Conservation (phyloP, 2,329 filamentous ascomycete genomes). For the Didymella glomerata region DNA sequence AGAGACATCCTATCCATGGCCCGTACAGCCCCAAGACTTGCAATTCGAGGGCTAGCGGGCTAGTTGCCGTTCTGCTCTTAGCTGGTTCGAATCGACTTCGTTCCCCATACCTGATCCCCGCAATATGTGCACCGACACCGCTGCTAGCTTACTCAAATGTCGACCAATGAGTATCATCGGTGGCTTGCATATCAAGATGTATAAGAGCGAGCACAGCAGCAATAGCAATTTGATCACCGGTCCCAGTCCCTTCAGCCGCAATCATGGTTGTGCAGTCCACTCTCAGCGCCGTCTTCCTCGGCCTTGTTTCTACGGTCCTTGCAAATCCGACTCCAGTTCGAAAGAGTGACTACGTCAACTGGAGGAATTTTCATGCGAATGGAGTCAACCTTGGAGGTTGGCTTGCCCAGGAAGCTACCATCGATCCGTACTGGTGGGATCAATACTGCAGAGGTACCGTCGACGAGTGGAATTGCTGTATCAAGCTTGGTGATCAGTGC, state of each 20-base stretch:
- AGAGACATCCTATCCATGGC: not conserved
- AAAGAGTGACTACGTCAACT: constrained; percentile 24
- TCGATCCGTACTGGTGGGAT: constrained; percentile 42
- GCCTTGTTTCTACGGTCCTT: constrained; percentile 4
- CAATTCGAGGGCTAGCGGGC: not conserved
- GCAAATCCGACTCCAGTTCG: constrained; percentile 3
- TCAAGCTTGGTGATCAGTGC: constrained; percentile 27
- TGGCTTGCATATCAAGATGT: not conserved
- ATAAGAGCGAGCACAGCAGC: constrained; percentile 5
- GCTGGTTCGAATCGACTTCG: not conserved
- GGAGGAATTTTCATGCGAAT: constrained; percentile 29
- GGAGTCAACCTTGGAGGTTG: constrained; percentile 46
- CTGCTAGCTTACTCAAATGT: not conserved
- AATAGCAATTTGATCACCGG: not conserved
- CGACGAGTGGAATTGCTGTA: constrained; percentile 51
- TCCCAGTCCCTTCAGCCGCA: not conserved
- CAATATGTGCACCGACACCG: not conserved
- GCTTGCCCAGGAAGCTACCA: constrained; percentile 43
- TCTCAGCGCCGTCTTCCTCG: not conserved
- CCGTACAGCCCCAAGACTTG: not conserved
- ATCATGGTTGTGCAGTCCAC: constrained; percentile 5
- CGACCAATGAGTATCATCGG: not conserved
- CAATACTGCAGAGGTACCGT: constrained; percentile 28
- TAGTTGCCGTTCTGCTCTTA: not conserved
- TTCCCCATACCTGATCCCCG: not conserved